phyloP scores from a whole-genome alignment of 2,329 filamentous ascomycete species.

The Escovopsis sp. region DNA sequence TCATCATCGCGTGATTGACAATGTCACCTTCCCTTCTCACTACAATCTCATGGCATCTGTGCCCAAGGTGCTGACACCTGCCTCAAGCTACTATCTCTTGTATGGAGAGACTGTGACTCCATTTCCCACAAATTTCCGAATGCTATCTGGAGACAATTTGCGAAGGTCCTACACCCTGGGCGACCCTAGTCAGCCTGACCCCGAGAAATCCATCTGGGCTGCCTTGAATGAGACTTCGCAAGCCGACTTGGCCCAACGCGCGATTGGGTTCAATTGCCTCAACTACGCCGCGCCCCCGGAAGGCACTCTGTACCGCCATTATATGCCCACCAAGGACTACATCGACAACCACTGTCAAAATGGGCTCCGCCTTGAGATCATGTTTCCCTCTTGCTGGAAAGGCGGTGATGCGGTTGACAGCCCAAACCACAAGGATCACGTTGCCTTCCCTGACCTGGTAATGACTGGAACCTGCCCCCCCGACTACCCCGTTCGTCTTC shows the following conservation, averaged over 20 bases:
- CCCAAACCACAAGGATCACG: constrained; percentile 45
- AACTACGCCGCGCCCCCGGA: constrained; percentile 59
- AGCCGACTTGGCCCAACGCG: constrained; percentile 58
- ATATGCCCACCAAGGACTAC: constrained; percentile 63
- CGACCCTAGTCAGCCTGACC: constrained; percentile 48
- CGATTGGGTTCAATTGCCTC: constrained; percentile 88
- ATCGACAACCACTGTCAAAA: constrained; percentile 71
- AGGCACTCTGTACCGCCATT: constrained; percentile 66
- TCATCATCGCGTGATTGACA: background rate
- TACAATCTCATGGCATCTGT: too few relatives aligned
- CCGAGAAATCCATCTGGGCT: constrained; percentile 56
- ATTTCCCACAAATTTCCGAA: constrained; percentile 65
- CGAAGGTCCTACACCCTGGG: constrained; percentile 57
- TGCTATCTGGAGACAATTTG: constrained; percentile 61
- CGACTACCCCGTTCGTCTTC: constrained; percentile 51
- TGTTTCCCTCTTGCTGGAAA: constrained; percentile 87
- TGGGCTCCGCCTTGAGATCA: constrained; percentile 68
- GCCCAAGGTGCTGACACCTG: background rate
- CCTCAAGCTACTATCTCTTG: constrained; percentile 66
- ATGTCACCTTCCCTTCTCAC: background rate
- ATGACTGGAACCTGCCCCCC: constrained; percentile 63
- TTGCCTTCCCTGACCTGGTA: constrained; percentile 66
- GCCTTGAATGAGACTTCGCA: constrained; percentile 49
- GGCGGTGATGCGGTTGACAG: constrained; percentile 47
- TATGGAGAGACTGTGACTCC: constrained; percentile 50